Evolutionary conservation across 768 basidiomycete species (phyloP).

Genomic region (Scleroderma citrinum): DNA sequence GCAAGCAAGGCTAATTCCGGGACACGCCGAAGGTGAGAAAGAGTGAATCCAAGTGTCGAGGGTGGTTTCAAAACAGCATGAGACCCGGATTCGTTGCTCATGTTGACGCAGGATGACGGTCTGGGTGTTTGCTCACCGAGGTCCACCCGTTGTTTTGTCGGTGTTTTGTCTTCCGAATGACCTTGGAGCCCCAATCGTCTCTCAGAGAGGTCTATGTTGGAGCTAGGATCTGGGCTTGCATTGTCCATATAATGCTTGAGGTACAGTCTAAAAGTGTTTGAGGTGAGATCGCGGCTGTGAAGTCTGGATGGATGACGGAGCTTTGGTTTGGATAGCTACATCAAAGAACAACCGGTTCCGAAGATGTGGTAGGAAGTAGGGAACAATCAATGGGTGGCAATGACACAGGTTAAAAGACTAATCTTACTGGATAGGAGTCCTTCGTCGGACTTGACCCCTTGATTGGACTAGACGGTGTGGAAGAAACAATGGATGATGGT

Average conservation of each 20-base stretch:
- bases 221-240: slow-evolving; percentile 14
- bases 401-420: neutral
- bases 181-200: neutral
- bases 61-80: neutral
- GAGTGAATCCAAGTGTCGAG: slow-evolving; percentile 47
- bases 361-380: neutral
- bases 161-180: slow-evolving; percentile 11
- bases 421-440: slow-evolving; percentile 3
- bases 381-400: neutral
- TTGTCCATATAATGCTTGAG: slow-evolving; percentile 77
- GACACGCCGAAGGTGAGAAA: slow-evolving; percentile 72
- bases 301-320: slow-evolving; percentile 71
- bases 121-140: slow-evolving; percentile 5
- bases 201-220: neutral
- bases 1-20: slow-evolving; percentile 67
- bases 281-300: slow-evolving; percentile 60
- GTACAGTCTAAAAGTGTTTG: slow-evolving; percentile 68
- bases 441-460: slow-evolving; percentile 6
- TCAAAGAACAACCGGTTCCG: neutral
- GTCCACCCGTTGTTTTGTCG: slow-evolving; percentile 28
- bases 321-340: slow-evolving; percentile 30
- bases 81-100: neutral
- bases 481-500: slow-evolving; percentile 19
- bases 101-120: slow-evolving; percentile 6
- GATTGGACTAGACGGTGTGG: slow-evolving; percentile 23